A percentile compares a stretch with the other conserved stretches of the same genome.
These are phyloP conservation scores for Sindora glabra DNA, from an alignment of 306 rosid species.

Conservation along the genomic window DNA sequence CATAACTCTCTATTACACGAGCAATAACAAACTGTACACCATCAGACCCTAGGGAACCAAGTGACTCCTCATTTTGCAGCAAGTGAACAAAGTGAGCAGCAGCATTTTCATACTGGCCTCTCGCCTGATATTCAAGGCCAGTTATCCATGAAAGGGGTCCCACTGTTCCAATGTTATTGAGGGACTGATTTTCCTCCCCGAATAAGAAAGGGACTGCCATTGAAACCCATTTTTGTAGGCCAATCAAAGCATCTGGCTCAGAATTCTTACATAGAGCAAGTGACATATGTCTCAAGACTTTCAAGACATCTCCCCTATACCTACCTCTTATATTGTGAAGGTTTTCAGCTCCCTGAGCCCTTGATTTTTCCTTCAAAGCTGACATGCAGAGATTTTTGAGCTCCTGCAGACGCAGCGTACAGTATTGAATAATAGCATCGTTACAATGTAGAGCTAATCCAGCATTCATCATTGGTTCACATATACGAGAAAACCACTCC, in stretches of 20 bases:
- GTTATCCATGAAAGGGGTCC: slow-evolving; percentile 75
- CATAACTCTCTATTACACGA: slow-evolving; percentile 79
- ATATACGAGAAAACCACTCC: slow-evolving; percentile 99
- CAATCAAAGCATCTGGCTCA: slow-evolving; percentile 79
- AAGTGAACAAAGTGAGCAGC: slow-evolving; percentile 79
- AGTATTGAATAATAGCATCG: slow-evolving; percentile 81
- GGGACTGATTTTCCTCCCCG: slow-evolving; percentile 62
- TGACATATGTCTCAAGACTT: slow-evolving; percentile 71
- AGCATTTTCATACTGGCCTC: slow-evolving; percentile 85
- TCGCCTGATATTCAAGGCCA: slow-evolving; percentile 86
- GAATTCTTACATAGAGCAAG: slow-evolving; percentile 71
- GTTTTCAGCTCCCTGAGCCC: slow-evolving; percentile 57
- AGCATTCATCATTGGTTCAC: slow-evolving; percentile 98
- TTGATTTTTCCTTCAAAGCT: slow-evolving; percentile 64
- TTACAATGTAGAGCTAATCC: slow-evolving; percentile 87
- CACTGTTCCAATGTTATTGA: slow-evolving; percentile 20
- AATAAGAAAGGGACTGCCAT: slow-evolving; percentile 55
- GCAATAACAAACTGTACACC: slow-evolving; percentile 89
- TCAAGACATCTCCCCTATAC: slow-evolving; percentile 55
- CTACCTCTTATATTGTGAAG: slow-evolving; percentile 47
- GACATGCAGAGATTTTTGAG: slow-evolving; percentile 55
- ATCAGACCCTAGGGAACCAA: slow-evolving; percentile 74
- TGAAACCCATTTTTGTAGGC: slow-evolving; percentile 75
- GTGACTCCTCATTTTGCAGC: slow-evolving; percentile 73
- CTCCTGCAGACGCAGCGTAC: slow-evolving; percentile 78